These are phyloP conservation scores for Penicillium sp. DNA, from an alignment of 2,329 filamentous ascomycete genomes.

Conservation along the genomic window DNA sequence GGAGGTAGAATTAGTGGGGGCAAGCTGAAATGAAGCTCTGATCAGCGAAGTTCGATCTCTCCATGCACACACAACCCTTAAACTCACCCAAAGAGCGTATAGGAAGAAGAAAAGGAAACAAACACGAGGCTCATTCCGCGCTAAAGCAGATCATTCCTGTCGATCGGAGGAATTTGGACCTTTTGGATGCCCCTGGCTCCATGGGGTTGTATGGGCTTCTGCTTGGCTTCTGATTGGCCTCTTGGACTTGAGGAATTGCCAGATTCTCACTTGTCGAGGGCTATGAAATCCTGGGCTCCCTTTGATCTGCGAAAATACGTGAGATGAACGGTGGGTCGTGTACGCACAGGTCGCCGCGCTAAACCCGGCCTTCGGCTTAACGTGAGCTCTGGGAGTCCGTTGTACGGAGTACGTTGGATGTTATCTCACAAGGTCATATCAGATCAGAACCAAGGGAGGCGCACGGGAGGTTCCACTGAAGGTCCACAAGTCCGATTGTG, in stretches of 20 bases:
- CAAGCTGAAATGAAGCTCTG: conserved; percentile 10
- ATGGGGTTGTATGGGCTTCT: neutral
- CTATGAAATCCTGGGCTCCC: neutral
- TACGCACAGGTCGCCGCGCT: conserved; percentile 4
- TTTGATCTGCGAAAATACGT: conserved; percentile 1
- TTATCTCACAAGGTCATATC: neutral
- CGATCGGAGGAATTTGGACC: conserved; percentile 9
- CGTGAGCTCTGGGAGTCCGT: neutral
- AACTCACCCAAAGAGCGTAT: conserved; percentile 2
- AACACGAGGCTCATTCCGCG: conserved; percentile 7
- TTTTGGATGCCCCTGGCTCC: conserved; percentile 4
- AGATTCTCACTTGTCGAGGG: neutral
- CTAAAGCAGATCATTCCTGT: conserved; percentile 11
- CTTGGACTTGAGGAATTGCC: neutral
- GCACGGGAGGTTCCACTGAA: neutral
- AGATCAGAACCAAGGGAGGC: neutral
- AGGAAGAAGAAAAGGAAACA: conserved; percentile 6
- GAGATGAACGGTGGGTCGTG: conserved; percentile 15
- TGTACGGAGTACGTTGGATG: neutral
- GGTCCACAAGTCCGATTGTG: neutral
- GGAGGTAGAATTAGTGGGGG: conserved; percentile 6
- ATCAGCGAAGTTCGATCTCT: neutral
- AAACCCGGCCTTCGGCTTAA: neutral
- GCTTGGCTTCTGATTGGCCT: conserved; percentile 1
- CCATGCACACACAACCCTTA: neutral